Base-by-base conservation (phyloP, 352 stramenopile genomes). In the Phytophthora palmivora region DNA sequence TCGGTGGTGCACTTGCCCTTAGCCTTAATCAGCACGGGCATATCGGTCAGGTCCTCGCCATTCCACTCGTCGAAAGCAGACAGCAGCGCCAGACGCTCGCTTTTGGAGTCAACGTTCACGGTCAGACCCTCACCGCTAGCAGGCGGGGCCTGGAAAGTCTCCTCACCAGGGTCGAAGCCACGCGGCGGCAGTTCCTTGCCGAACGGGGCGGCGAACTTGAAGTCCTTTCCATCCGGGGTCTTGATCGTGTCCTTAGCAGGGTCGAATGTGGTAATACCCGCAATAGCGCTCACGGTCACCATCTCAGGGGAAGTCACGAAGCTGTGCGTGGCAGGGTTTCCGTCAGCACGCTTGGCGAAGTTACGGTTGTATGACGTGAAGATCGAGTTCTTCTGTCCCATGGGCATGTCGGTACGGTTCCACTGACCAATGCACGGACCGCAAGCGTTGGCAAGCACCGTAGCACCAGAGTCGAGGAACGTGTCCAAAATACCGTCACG, bases 1-100 rank as follows among this genome's bases (percentile, higher is more conserved):
- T 98, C 92, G 21, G 92, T 98, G 33, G 92, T 98, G 90, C 92
- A 98, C 82, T 98, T 98, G 72, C 92, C 92, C 88, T 97, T 96
- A 41, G 92, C 90, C 84, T 98, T 98, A 74, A 98, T 97, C 47
- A 98, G 73, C 64, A 98, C 91, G 18, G 85, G 88, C 74, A 97
- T 81, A 64, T 86, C 67, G 45, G 80, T 75, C 24, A 97, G 74
- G 73, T 97, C 91, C 74, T 96, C 91, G 44, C 92, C 92, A 63
- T 91, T 74, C 92, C 92, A 98, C 51, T 76, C 76, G 55, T 96
- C 82, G 68, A 98, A 98, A 12, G 92, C 69, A 57, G 84, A 71
- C 24, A 98, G 74, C 16, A 98, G 82, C 30, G 91, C 88, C 19
- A 98, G 82, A 76, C 92, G 88, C 19, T 96, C 83, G 56, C 87